These are phyloP conservation scores for Fraxinus nigra DNA, from an alignment of 305 asterid species.

Conservation along the genomic window DNA sequence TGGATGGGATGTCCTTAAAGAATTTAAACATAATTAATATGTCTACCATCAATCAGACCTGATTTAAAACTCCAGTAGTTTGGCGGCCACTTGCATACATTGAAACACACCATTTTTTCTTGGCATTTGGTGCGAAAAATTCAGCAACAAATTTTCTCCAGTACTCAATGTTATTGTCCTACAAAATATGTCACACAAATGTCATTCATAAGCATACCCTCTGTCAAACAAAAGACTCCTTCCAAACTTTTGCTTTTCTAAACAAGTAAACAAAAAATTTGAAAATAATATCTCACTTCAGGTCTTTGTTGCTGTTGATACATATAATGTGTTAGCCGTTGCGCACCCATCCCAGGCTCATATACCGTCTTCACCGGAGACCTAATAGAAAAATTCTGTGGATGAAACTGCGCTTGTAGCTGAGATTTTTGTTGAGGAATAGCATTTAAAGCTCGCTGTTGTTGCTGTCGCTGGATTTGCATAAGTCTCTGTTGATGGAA, in stretches of 20 bases:
- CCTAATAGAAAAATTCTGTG: constrained; percentile 54
- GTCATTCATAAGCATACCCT: constrained; percentile 8
- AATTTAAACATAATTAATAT: constrained; percentile 18
- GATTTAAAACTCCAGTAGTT: constrained; percentile 69
- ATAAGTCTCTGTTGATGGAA: constrained; percentile 80
- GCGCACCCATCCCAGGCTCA: constrained; percentile 81
- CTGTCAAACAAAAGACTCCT: constrained; percentile 10
- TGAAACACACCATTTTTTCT: constrained; percentile 83
- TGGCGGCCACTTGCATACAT: constrained; percentile 81
- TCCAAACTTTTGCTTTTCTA: not conserved
- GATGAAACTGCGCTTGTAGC: constrained; percentile 59
- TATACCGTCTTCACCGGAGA: constrained; percentile 53
- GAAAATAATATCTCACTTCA: constrained; percentile 40
- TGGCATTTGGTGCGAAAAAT: constrained; percentile 71
- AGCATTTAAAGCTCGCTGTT: constrained; percentile 44
- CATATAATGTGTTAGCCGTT: constrained; percentile 71
- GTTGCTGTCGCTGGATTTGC: constrained; percentile 60
- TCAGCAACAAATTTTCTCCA: constrained; percentile 79
- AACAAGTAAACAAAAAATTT: not conserved
- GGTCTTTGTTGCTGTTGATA: constrained; percentile 82
- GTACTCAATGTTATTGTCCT: constrained; percentile 76
- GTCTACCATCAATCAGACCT: constrained; percentile 43
- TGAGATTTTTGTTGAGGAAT: constrained; percentile 77
- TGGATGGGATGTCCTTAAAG: constrained; percentile 2
- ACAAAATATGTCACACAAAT: constrained; percentile 25